Conservation (phyloP, 2,329 filamentous ascomycete genomes). For the Monosporascus ibericus region DNA sequence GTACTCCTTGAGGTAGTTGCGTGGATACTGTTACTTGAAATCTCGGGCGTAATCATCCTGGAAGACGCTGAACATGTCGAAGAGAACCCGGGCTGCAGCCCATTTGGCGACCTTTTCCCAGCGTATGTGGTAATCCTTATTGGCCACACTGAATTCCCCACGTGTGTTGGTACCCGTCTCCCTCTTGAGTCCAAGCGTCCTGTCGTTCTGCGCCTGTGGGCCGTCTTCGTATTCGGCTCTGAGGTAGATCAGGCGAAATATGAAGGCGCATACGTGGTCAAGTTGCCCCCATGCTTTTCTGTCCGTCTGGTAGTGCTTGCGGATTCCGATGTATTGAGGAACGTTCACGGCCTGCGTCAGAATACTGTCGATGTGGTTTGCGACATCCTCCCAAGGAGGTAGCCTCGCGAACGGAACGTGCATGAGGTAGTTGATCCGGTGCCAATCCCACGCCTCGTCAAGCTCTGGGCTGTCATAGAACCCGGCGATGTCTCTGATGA, state of each 20-base stretch:
- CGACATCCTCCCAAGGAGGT: neutral
- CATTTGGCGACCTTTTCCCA: conserved; percentile 9
- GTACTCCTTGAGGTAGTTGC: neutral
- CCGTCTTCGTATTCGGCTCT: conserved; percentile 3
- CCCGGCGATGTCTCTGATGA: neutral
- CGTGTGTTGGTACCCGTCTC: neutral
- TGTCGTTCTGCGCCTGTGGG: neutral
- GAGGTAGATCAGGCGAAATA: conserved; percentile 4
- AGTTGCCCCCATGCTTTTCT: neutral
- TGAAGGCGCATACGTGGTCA: conserved; percentile 1
- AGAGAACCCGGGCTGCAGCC: conserved; percentile 7
- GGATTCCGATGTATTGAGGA: neutral
- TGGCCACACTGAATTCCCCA: neutral
- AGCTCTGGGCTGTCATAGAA: neutral
- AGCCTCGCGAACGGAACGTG: neutral
- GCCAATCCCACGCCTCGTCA: neutral
- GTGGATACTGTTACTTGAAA: neutral
- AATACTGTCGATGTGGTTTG: neutral
- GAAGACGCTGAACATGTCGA: neutral
- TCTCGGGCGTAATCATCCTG: neutral
- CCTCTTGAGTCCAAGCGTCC: neutral
- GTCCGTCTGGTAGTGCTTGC: neutral
- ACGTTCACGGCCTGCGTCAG: neutral
- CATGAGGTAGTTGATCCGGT: neutral
- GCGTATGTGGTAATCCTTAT: conserved; percentile 1